Evolutionary conservation across 208 protist genomes (phyloP), one percentile per base, ranked within the genome.

Genomic region (Trypanosoma platydactyli): DNA sequence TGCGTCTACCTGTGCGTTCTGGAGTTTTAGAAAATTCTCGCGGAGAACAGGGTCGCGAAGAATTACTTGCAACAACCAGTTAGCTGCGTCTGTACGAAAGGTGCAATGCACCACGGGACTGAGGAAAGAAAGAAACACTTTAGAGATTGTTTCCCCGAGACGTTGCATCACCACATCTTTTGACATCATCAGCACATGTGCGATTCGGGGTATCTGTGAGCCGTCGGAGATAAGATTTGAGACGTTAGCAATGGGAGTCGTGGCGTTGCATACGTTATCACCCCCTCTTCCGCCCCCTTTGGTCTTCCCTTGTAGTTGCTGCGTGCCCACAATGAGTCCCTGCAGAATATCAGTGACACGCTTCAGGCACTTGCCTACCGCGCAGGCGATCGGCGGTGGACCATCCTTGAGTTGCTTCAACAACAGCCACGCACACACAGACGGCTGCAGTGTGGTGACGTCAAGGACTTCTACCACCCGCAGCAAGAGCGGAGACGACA

Each of bases 21-120:
- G 12, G 0, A 90, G 57, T 33, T 60, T 53, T 11, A 80, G 18
- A 13, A 18, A 12, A 20, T 66, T 58, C 22, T 60, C 49, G 12
- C 13, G 9, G 13, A 71, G 56, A 24, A 67, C 40, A 11, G 56
- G 58, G 57, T 90, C 79, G n/a, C 61, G 3, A 11, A 93, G 45
- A 59, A 91, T 60, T 3, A 83, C 70, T 15, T 64, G 46, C 9
- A 63, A 29, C 53, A 94, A 35, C 80, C 78, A 89, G 22, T 71
- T 72, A 11, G 80, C 76, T 1, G 80, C 84, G 22, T 91, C 82
- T 1, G 65, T 20, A 12, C 55, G 52, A 54, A 84, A 75, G 22
- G 64, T 56, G 40, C 41, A 27, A 5, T 35, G 25, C 25, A 80
- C 75, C 2, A 78, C 12, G 1, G 40, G 30, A 30, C 50, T 75